A percentile compares a stretch with the other conserved stretches of the same genome.
These are phyloP conservation scores for Cotoneaster glaucophyllus DNA, from an alignment of 306 rosid genomes.

Conservation along the genomic window DNA sequence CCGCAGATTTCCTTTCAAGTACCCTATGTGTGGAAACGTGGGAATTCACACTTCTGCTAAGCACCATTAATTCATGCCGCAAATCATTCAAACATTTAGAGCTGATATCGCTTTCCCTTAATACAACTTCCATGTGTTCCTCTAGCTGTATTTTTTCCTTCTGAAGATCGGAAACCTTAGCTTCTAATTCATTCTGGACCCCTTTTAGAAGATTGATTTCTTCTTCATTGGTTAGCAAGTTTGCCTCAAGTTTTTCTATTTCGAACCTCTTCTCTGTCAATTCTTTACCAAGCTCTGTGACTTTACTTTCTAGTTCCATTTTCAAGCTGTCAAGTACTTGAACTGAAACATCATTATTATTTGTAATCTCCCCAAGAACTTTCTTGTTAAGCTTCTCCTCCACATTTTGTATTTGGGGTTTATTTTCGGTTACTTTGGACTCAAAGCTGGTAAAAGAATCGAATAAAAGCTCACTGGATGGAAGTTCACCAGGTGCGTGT, in stretches of 20 bases:
- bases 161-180: constrained; percentile 26
- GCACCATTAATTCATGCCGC: constrained; percentile 28
- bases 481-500: constrained; percentile 25
- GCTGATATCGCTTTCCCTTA: constrained; percentile 27
- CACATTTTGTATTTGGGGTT: constrained; percentile 24
- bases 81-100: constrained; percentile 30
- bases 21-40: constrained; percentile 28
- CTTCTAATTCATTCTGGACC: constrained; percentile 25
- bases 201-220: constrained; percentile 19
- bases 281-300: constrained; percentile 26
- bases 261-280: constrained; percentile 19
- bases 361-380: constrained; percentile 17
- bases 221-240: constrained; percentile 27
- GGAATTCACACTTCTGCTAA: constrained; percentile 22
- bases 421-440: constrained; percentile 37
- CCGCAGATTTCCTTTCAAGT: constrained; percentile 29
- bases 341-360: constrained; percentile 10
- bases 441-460: constrained; percentile 41
- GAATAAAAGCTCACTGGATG: constrained; percentile 21
- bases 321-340: constrained; percentile 19
- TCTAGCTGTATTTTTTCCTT: constrained; percentile 29
- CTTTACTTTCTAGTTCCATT: constrained; percentile 23
- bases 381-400: constrained; percentile 30
- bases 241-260: constrained; percentile 21
- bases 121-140: constrained; percentile 26